Evolutionary conservation across 441 rosid species (phyloP), one percentile per base, ranked within the genome.

Genomic region (Brassica hybrid): DNA sequence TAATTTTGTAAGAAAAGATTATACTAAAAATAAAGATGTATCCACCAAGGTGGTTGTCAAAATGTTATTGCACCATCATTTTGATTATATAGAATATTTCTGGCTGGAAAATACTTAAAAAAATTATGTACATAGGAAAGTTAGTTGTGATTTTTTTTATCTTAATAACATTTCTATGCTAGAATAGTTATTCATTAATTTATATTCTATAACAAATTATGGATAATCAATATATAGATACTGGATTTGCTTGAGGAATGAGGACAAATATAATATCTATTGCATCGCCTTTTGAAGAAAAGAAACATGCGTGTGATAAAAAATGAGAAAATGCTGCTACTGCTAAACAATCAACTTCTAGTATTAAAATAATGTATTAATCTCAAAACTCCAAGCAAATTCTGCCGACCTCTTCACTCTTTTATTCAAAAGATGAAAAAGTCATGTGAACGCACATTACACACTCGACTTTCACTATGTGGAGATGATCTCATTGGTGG

Each of bases 401-500:
- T 61, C 41, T 32, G 65, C 19, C 65, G 38, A n/a, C 38, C 65
- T 27, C 65, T 13, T 27, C 36, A 27, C 65, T 60, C 12, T 61
- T 60, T 12, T 60, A 60, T 23, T 60, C 6, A 60, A 41, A 59
- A 27, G 65, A 61, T 34, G 19, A 59, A 59, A 23, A 58, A 58
- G 32, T 4, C 5, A 11, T 58, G 7, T 21, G 63, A 58, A 59
- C 34, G 13, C 64, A 50, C 56, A 50, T 50, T 50, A n/a, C 56
- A 48, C 7, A 23, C 9, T 23, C 16, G 32, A 59, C 34, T 59
- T 23, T 58, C 32, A 58, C 64, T 59, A 10, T 59, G 64, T 59
- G 17, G n/a, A 3, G 65, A 60, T 60, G 36, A 60, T 60, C 18
- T 60, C 11, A 25, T 27, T 23, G 38, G 38, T 27, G 38, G 18